Conservation (phyloP, 345 rosid species). For the Passiflora organensis region DNA sequence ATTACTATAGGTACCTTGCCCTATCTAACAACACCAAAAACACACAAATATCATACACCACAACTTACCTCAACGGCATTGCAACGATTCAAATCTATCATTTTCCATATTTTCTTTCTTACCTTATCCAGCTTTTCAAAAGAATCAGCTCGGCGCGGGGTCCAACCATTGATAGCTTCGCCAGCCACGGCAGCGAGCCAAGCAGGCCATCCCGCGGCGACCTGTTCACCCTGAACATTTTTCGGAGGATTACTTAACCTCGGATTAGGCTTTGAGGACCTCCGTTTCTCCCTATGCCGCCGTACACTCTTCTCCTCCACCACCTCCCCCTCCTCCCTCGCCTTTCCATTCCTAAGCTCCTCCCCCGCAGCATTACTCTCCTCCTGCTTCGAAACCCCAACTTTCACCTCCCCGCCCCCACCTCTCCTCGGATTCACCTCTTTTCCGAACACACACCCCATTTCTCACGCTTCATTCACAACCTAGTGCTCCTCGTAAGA, state of each 20-base stretch:
- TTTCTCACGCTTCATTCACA: conserved; percentile 13
- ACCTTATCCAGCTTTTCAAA: conserved; percentile 32
- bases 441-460: conserved; percentile 33
- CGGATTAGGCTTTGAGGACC: conserved; percentile 25
- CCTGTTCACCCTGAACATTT: conserved; percentile 27
- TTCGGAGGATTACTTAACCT: conserved; percentile 28
- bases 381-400: conserved; percentile 18
- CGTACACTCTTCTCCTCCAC: not conserved
- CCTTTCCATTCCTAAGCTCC: not conserved
- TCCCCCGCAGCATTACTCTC: conserved; percentile 12
- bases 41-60: not conserved
- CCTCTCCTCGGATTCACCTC: conserved; percentile 13
- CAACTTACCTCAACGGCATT: too few relatives aligned
- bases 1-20: conserved; percentile 32
- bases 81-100: too few relatives aligned
- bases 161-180: conserved; percentile 31
- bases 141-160: conserved; percentile 29
- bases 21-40: conserved; percentile 17
- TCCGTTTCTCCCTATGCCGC: conserved; percentile 11
- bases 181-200: conserved; percentile 35
- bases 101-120: not conserved
- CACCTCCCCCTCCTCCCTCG: not conserved
- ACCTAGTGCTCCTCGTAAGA: conserved; percentile 16
- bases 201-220: conserved; percentile 31
- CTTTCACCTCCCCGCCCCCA: conserved; percentile 12